A percentile compares a stretch with the other conserved stretches of the same genome.
Evolutionary conservation across 2,329 filamentous ascomycete species (phyloP).

Genomic region (Cladosporium sp.): DNA sequence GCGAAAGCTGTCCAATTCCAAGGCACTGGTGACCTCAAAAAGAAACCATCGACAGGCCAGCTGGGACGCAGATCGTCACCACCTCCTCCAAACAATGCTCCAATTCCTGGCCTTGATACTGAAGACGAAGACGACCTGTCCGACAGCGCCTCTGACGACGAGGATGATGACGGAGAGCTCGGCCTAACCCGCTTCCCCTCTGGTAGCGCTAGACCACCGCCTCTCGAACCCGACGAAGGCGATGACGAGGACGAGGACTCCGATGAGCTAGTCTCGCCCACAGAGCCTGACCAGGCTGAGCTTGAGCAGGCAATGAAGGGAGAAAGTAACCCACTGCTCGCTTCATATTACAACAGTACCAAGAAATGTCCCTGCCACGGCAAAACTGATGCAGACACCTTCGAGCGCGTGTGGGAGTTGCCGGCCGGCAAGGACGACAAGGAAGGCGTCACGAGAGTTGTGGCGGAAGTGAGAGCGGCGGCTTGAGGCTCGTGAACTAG

Average conservation of each 20-base stretch:
- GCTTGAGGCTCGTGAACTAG: neutral
- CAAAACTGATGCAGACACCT: constrained; percentile 22
- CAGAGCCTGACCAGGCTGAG: constrained; percentile 23
- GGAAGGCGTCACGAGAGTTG: constrained; percentile 23
- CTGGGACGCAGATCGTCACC: constrained; percentile 24
- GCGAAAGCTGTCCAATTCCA: constrained; percentile 22
- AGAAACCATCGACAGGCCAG: constrained; percentile 20
- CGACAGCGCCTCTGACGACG: constrained; percentile 20
- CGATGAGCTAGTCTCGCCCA: constrained; percentile 25
- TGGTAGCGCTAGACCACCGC: constrained; percentile 18
- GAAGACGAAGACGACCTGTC: constrained; percentile 21
- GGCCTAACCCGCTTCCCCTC: constrained; percentile 29
- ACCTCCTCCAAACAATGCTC: constrained; percentile 17
- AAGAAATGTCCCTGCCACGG: constrained; percentile 29
- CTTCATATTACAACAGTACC: constrained; percentile 26
- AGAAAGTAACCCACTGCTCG: constrained; percentile 22
- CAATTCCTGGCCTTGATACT: constrained; percentile 15
- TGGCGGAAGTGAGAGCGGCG: constrained; percentile 21
- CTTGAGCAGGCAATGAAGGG: constrained; percentile 25
- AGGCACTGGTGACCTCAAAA: constrained; percentile 24
- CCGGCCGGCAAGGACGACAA: constrained; percentile 19
- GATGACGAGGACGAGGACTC: constrained; percentile 27
- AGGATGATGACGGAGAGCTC: constrained; percentile 24
- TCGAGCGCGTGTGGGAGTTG: constrained; percentile 30
- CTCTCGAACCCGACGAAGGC: constrained; percentile 23